phyloP scores from a whole-genome alignment of 1,139 yeast genomes.

The Protomyces macrosporus region DNA sequence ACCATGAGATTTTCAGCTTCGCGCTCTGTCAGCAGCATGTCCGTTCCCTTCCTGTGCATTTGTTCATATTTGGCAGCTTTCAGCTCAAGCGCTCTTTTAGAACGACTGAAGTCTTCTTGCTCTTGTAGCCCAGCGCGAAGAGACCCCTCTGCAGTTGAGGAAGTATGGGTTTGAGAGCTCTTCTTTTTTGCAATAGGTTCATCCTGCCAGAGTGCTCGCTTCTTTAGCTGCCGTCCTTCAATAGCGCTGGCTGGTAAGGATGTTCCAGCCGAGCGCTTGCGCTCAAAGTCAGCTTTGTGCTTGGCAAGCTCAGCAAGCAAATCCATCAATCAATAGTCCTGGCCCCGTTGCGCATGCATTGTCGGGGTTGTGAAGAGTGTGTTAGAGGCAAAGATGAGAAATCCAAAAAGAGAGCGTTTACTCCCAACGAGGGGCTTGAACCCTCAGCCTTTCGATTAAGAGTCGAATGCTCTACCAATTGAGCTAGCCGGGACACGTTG shows the following conservation, averaged over 20 bases:
- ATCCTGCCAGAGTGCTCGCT: neutral
- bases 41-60: conserved; percentile 20
- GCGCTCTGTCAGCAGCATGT: conserved; percentile 12
- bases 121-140: neutral
- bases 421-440: conserved; percentile 28
- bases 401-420: neutral
- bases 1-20: conserved; percentile 17
- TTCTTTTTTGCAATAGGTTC: neutral
- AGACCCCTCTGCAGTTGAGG: neutral
- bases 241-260: neutral
- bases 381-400: too few relatives aligned
- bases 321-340: neutral
- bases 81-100: conserved; percentile 14
- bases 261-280: neutral
- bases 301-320: neutral
- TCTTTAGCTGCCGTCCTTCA: neutral
- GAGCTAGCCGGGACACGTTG: conserved; percentile 26
- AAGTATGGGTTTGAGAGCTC: neutral
- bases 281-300: neutral
- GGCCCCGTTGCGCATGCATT: too few relatives aligned
- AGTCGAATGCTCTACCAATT: conserved; percentile 27
- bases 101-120: conserved; percentile 1
- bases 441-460: conserved; percentile 28
- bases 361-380: too few relatives aligned
- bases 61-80: conserved; percentile 10